phyloP scores from a whole-genome alignment of 345 rosid species.

The Crucihimalaya himalaica region DNA sequence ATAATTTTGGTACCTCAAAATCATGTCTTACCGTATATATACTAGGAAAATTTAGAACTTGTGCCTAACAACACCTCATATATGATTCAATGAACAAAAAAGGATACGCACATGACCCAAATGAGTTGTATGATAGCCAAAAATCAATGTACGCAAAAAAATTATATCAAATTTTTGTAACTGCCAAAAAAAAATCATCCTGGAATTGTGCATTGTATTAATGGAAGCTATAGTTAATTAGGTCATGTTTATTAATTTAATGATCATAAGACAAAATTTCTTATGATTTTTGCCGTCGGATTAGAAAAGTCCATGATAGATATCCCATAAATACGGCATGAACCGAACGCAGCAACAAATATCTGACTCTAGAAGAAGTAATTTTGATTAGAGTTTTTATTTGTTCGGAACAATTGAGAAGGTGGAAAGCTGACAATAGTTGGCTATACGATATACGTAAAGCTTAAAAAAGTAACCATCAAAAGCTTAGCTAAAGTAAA shows the following conservation, averaged over 20 bases:
- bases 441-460: not conserved
- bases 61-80: not conserved
- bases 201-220: too few species aligned
- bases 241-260: too few species aligned
- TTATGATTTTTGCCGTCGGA: too few species aligned
- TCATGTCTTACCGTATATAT: not conserved
- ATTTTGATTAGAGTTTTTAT: not conserved
- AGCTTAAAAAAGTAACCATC: not conserved
- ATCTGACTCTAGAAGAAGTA: not conserved
- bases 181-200: too few species aligned
- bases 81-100: not conserved
- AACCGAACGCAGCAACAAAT: not conserved
- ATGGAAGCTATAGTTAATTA: too few species aligned
- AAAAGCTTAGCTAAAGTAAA: not conserved
- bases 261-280: not conserved
- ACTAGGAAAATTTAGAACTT: not conserved
- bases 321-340: not conserved
- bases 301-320: not conserved
- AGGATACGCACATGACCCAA: not conserved
- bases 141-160: too few species aligned
- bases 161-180: too few species aligned
- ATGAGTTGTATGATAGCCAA: too few species aligned
- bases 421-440: conserved; percentile 3
- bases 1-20: not conserved
- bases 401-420: conserved; percentile 9